Evolutionary conservation across 2,329 filamentous ascomycete species (phyloP).

Genomic region (Clarireedia hainanense): DNA sequence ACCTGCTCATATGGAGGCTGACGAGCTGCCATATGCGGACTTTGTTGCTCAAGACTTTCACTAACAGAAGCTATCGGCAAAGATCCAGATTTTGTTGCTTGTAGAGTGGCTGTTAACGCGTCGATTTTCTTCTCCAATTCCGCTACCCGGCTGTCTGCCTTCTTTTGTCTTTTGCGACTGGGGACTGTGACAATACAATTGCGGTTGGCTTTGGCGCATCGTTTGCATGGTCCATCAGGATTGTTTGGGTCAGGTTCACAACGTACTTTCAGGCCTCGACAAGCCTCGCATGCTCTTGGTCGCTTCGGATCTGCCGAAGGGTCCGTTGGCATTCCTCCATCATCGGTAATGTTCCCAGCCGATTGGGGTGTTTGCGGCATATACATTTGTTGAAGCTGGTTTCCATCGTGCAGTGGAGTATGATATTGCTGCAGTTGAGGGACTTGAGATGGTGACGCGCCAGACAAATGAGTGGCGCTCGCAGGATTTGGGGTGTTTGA

Average conservation of each 20-base stretch:
- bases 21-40: background rate
- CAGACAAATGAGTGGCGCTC: slow-evolving; percentile 4
- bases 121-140: slow-evolving; percentile 38
- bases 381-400: slow-evolving; percentile 10
- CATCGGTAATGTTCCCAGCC: slow-evolving; percentile 12
- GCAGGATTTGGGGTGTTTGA: slow-evolving; percentile 3
- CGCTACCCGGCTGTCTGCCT: slow-evolving; percentile 37
- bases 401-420: slow-evolving; percentile 9
- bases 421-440: slow-evolving; percentile 9
- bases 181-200: slow-evolving; percentile 34
- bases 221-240: slow-evolving; percentile 30
- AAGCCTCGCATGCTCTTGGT: slow-evolving; percentile 35
- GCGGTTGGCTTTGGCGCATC: slow-evolving; percentile 34
- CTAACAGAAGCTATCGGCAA: slow-evolving; percentile 3
- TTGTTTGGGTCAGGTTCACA: slow-evolving; percentile 33
- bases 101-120: slow-evolving; percentile 32
- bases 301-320: slow-evolving; percentile 26
- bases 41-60: slow-evolving; percentile 10
- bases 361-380: slow-evolving; percentile 23
- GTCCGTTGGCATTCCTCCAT: slow-evolving; percentile 16
- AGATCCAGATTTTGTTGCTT: slow-evolving; percentile 23
- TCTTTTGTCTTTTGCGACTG: slow-evolving; percentile 36
- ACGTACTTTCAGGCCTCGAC: slow-evolving; percentile 35
- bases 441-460: slow-evolving; percentile 3
- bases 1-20: slow-evolving; percentile 28